Base-by-base conservation (phyloP, 2,329 filamentous ascomycete species). In the Aspergillus brunneoviolaceus region DNA sequence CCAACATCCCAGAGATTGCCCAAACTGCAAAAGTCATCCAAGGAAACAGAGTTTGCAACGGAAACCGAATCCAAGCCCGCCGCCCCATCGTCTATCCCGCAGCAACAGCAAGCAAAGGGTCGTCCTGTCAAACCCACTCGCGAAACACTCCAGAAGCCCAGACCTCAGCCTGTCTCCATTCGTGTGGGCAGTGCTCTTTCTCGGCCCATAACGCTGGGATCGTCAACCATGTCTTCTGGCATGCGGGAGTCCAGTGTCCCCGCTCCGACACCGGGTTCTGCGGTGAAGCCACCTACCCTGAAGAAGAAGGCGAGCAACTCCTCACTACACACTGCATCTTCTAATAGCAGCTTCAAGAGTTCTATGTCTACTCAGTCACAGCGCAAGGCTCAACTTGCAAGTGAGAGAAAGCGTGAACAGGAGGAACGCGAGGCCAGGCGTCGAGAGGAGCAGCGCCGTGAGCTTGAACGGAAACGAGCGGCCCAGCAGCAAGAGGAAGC, bases 391-490 rank as follows among this genome's bases (percentile, higher is more conserved):
- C 79, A 93, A 23, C 87, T 93, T 57, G 82, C 89, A 51, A 91
- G 89, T 2, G 89, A 91, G 45, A 89, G 87, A 70, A 93, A 92
- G 75, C 94, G 89, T 72, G 92, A 96, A 73, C 89, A 86, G 72
- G 92, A 96, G 68, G 91, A 96, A 71, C 86, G 87, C 51, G 90
- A 92, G 65, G 86, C 87, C 14, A 88, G 92, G 69, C 86, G 88
- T 53, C 94, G 91, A 70, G 87, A 88, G 9, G 90, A 96, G 21
- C 87, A 89, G 42, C 96, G 96, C 76, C 85, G 87, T 16, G 91
- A 96, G 68, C 79, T 90, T 35, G 92, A 96, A 72, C 87, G 89
- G 51, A 92, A 92, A 77, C 84, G 89, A 60, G 85, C 85, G 51
- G 86, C 85, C 42, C 77, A 80, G 55, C 71, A 74, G 57, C 73